Evolutionary conservation across 108 stramenopile species (phyloP).

Genomic region (Cyclotella baltica): DNA sequence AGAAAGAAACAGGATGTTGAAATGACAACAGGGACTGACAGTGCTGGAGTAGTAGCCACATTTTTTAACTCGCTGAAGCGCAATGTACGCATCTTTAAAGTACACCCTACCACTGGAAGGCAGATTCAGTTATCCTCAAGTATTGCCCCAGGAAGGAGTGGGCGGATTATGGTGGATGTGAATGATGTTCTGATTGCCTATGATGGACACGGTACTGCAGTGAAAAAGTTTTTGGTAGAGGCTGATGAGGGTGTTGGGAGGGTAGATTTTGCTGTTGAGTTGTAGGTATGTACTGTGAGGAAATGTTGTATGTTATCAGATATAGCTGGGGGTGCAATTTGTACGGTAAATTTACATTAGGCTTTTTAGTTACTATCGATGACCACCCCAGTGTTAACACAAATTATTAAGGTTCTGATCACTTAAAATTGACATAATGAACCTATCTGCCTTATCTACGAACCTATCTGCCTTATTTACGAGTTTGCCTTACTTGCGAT

Average conservation of each 20-base stretch:
- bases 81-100: constrained; percentile 38
- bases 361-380: background rate
- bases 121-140: constrained; percentile 43
- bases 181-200: constrained; percentile 46
- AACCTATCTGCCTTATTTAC: background rate
- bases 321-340: no score
- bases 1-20: background rate
- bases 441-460: background rate
- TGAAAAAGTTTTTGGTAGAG: constrained; percentile 49
- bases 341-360: no score
- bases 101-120: constrained; percentile 40
- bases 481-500: background rate
- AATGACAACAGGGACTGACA: background rate
- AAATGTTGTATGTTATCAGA: background rate
- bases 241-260: constrained; percentile 15
- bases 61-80: constrained; percentile 39
- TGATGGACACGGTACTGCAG: constrained; percentile 47
- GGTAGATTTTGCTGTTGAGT: constrained; percentile 39
- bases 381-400: background rate
- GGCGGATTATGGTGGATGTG: constrained; percentile 31
- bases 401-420: background rate
- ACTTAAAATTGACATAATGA: background rate
- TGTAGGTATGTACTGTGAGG: background rate
- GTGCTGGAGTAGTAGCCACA: constrained; percentile 38
- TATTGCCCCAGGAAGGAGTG: constrained; percentile 49